Base-by-base conservation (phyloP, 352 stramenopile species). In the Phytopythium mirpurense region DNA sequence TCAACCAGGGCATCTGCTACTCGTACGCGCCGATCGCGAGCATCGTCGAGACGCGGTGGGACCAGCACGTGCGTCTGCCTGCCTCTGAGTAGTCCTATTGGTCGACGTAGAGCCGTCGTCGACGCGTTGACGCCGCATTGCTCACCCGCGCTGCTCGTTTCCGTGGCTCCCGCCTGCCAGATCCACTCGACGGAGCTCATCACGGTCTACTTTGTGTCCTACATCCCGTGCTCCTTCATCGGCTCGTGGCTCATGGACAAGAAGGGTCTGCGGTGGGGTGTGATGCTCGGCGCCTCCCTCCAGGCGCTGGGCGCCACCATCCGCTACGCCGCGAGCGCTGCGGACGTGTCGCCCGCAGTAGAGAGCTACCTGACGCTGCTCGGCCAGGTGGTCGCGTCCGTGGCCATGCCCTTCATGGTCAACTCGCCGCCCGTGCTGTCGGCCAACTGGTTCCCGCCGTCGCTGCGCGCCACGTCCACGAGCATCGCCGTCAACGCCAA, bases 401-500 rank as follows among this genome's bases (percentile, higher is more conserved):
- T 83, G 11, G 80, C 80, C 0, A 88, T 88, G 78, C 80, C 80
- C n/a, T 90, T 90, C 60, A 90, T 90, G 80, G 77, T 90, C n/a
- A 90, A 90, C 49, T 90, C 80, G 10, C 78, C 80, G 4, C 73
- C 80, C 0, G 75, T 90, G 21, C 59, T 90, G 2, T 88, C 77
- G 0, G 78, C 75, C 5, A 85, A 88, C 38, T 90, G 80, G 80
- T 90, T 88, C 51, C 77, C 78, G 9, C 64, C 77, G 23, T 84
- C 70, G 1, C 67, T 86, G 34, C 75, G 80, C 35, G 75, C 80
- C 21, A 86, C 76, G 7, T 68, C 80, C 2, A 90, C 80, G 24
- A 88, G 78, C 29, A 71, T 90, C 36, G 80, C 78, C 4, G 76
- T 90, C 37, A 90, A 90, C 47, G 73, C 78, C 15, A 90, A 90